Evolutionary conservation across 2,329 filamentous ascomycete species (phyloP), one percentile per base, ranked within the genome.

Genomic region (Diaporthe sp.): DNA sequence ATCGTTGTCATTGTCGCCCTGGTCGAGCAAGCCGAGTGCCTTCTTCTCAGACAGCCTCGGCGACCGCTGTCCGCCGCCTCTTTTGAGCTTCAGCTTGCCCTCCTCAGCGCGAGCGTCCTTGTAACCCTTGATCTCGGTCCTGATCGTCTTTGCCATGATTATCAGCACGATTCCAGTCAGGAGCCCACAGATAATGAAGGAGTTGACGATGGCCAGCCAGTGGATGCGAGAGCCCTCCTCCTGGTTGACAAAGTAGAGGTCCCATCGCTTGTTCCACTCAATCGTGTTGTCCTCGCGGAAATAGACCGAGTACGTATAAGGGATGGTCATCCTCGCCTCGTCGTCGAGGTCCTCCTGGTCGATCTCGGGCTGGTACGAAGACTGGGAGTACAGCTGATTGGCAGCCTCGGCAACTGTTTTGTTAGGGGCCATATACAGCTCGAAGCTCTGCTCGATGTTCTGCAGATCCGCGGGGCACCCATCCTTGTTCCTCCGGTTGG

Each of bases 271-370:
- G 73, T 88, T 87, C 95, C 95, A 98, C 77, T 97, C 94, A 68
- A 97, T 87, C 28, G 89, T 90, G 55, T 92, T 90, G 76, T 97
- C 94, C 82, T 97, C 94, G 69, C 94, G 92, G 85, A 95, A 98
- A 83, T 97, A 97, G 19, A 97, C 93, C 4, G 95, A 96, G 84
- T 97, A 98, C 0, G 94, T 94, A 83, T 96, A 97, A 0, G 95
- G 94, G 69, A 97, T 92, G 2, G 89, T 91, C 67, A 97, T 83
- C 2, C 87, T 94, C 19, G 90, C 90, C 35, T 89, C 89, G 74
- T 94, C 92, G 55, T 92, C 89, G 4, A 76, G 75, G 33, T 89
- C 86, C 68, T 92, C 90, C 55, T 87, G 85, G 47, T 88, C 87
- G 52, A 87, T 86, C 73, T 90, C 85, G 0, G 88, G 89, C 38